These are phyloP conservation scores for Hericium rajendrae DNA, from an alignment of 768 basidiomycete species.

Conservation along the genomic window DNA sequence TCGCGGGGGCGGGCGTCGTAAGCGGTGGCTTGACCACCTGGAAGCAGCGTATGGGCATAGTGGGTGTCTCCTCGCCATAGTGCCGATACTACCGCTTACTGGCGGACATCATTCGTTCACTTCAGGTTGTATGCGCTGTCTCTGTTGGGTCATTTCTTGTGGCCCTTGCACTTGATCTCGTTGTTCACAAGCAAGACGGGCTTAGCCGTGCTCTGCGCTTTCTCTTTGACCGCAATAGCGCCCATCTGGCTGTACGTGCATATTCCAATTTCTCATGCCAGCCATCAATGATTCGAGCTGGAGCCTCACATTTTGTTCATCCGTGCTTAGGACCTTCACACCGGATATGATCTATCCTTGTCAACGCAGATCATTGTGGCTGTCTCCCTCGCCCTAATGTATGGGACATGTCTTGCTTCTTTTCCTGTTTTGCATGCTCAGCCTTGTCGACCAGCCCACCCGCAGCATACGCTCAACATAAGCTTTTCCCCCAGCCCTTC, in stretches of 20 bases:
- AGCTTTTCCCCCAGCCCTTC: conserved; percentile 42
- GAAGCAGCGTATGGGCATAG: conserved; percentile 40
- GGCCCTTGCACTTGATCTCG: conserved; percentile 46
- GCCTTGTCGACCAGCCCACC: conserved; percentile 30
- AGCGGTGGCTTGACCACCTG: conserved; percentile 34
- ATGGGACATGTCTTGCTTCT: conserved; percentile 14
- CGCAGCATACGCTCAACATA: conserved; percentile 45
- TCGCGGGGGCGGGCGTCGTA: conserved; percentile 33
- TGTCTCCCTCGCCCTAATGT: conserved; percentile 48
- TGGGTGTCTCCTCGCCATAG: conserved; percentile 23
- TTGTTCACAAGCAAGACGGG: conserved; percentile 47
- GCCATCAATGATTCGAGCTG: no score
- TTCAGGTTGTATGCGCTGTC: conserved; percentile 31
- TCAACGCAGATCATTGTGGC: conserved; percentile 42
- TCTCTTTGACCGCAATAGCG: conserved; percentile 52
- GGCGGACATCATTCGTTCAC: neutral
- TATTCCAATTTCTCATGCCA: neutral
- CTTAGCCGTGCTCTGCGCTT: conserved; percentile 55
- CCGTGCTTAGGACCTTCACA: conserved; percentile 34
- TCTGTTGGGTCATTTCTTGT: conserved; percentile 53
- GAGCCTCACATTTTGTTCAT: neutral
- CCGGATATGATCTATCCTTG: conserved; percentile 41
- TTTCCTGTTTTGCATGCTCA: neutral
- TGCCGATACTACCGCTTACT: neutral
- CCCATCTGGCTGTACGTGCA: conserved; percentile 42